A percentile compares a stretch with the other conserved stretches of the same genome.
Conservation (phyloP, 768 basidiomycete genomes). For the Rhodosporidiobolus sp. region DNA sequence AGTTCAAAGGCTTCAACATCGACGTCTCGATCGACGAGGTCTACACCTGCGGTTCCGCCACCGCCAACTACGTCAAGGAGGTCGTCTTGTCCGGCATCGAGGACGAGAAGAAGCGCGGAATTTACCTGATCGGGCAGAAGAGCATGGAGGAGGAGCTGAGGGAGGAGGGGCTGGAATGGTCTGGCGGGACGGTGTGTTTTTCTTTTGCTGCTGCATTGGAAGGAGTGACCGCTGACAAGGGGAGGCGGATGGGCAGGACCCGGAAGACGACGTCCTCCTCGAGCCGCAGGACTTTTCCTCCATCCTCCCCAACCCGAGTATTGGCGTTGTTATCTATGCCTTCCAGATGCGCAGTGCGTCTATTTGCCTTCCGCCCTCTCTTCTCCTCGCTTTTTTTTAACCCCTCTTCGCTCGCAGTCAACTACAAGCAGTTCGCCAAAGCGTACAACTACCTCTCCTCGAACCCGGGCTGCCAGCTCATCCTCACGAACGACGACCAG, state of each 20-base stretch:
- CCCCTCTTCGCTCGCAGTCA: constrained; percentile 52
- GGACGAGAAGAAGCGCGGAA: constrained; percentile 80
- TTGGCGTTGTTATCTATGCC: constrained; percentile 85
- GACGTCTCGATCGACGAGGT: constrained; percentile 72
- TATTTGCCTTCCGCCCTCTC: not conserved
- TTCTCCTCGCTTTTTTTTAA: too few species aligned
- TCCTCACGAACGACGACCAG: constrained; percentile 87
- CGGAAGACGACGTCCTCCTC: constrained; percentile 75
- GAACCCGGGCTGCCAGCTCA: constrained; percentile 64
- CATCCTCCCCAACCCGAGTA: constrained; percentile 59
- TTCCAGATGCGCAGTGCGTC: constrained; percentile 66
- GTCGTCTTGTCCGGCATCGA: constrained; percentile 55
- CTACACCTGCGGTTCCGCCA: constrained; percentile 84
- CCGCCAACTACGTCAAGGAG: constrained; percentile 75
- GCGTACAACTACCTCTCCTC: constrained; percentile 79
- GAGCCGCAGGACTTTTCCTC: constrained; percentile 62
- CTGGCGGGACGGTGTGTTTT: constrained; percentile 77
- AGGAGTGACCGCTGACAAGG: constrained; percentile 55
- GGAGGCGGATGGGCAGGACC: constrained; percentile 61
- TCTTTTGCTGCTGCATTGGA: not conserved
- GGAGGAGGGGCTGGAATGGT: constrained; percentile 74
- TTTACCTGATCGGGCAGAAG: constrained; percentile 89
- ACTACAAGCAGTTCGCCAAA: constrained; percentile 88
- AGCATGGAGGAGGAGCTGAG: constrained; percentile 86
- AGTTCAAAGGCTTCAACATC: constrained; percentile 51